Evolutionary conservation across 2,329 filamentous ascomycete species (phyloP), one percentile per base, ranked within the genome.

Genomic region (Leptosphaerulina australis): DNA sequence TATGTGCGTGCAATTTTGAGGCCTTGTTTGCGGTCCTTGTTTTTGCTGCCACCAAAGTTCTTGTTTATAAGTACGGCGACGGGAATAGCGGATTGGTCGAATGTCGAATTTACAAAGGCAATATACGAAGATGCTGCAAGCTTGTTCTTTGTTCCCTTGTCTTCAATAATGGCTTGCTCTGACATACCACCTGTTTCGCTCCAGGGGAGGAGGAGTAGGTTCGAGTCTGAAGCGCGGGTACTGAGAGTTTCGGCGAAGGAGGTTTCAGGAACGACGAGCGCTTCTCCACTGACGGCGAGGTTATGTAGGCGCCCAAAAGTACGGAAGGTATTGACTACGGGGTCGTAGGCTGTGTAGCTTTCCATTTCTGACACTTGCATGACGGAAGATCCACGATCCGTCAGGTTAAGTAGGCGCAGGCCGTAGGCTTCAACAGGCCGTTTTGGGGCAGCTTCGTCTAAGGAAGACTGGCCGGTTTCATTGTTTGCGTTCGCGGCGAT

Each of bases 351-450:
- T 57, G 68, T 79, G 72, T 73, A 83, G 38, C 94, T 90, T 29
- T 91, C 88, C 3, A 87, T 81, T 66, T 95, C 91, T 0, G 91
- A 87, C 9, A 96, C 90, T 62, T 90, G 88, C 93, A 97, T 97
- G 62, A 97, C 93, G 14, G 91, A 92, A 0, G 93, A 97, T 31
- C 90, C 88, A 81, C 93, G 91, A 63, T 97, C 92, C 0, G 90
- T 95, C 10, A 97, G 82, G 67, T 95, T 90, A 38, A 95, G 76
- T 12, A 97, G 81, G 11, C 92, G 88, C n/a, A 96, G 76, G 24
- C 91, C 93, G 63, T 96, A 90, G 0, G 91, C 87, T 64, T 88
- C 82, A 1, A 93, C 79, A 1, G 83, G 81, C 7, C 78, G 76
- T 41, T 74, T 77, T 18, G 59, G 49, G 22, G 44, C 31, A 5